phyloP scores from a whole-genome alignment of 2,329 filamentous ascomycete genomes.

The Nigrospora osmanthi region DNA sequence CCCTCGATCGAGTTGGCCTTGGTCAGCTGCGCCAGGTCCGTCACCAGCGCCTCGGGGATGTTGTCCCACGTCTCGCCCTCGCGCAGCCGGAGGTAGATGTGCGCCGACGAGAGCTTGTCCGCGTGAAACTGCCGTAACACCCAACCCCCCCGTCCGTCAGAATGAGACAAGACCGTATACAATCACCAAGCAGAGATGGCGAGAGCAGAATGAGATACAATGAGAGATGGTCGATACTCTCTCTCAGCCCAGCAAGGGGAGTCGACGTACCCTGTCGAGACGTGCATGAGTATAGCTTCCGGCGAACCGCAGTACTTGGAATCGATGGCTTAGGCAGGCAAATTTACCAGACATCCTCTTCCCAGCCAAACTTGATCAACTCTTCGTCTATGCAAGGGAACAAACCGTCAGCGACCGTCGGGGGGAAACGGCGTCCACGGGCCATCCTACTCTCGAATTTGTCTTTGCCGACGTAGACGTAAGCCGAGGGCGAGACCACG shows the following conservation, averaged over 20 bases:
- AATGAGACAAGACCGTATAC: neutral
- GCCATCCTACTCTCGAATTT: constrained; percentile 83
- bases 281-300: neutral
- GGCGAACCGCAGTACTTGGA: constrained; percentile 1
- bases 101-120: constrained; percentile 92
- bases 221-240: too few species aligned
- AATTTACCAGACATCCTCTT: constrained; percentile 85
- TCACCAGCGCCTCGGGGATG: constrained; percentile 66
- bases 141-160: neutral
- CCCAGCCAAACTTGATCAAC: constrained; percentile 87
- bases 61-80: constrained; percentile 77
- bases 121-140: constrained; percentile 78
- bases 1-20: constrained; percentile 99
- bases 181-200: neutral
- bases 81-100: constrained; percentile 84
- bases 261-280: constrained; percentile 18
- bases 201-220: too few species aligned
- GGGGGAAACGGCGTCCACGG: neutral
- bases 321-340: neutral
- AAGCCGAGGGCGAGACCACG: constrained; percentile 71
- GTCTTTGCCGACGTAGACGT: constrained; percentile 96
- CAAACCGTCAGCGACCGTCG: neutral
- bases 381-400: constrained; percentile 67
- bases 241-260: too few species aligned
- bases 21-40: constrained; percentile 91